Evolutionary conservation across 257 asterid genomes (phyloP).

Genomic region (Salvia hispanica): DNA sequence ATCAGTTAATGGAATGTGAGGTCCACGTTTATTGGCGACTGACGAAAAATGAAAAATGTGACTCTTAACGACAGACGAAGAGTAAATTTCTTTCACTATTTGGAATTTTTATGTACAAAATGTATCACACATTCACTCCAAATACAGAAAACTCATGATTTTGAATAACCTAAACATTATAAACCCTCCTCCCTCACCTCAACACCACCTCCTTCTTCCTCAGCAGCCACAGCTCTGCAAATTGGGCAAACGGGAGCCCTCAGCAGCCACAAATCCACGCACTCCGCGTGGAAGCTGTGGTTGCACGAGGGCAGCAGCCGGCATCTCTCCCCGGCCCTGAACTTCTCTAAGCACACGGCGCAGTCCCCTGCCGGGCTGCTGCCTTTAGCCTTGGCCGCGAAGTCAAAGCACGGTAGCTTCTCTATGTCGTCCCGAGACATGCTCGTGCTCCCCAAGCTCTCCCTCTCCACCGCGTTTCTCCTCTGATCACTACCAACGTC

Average conservation of each 20-base stretch:
- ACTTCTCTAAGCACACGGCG: constrained; percentile 65
- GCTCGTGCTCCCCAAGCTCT: constrained; percentile 53
- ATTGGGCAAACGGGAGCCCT: constrained; percentile 60
- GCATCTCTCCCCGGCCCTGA: constrained; percentile 62
- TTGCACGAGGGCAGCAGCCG: constrained; percentile 64
- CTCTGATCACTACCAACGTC: constrained; percentile 19
- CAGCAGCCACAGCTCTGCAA: constrained; percentile 58
- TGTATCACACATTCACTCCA: background rate
- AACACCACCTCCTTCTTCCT: constrained; percentile 26
- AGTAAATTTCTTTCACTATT: too few species aligned
- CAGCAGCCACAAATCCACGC: constrained; percentile 76
- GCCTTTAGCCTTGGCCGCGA: constrained; percentile 47
- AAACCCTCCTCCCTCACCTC: too few species aligned
- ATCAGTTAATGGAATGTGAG: too few species aligned
- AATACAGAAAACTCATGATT: background rate
- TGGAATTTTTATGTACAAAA: too few species aligned
- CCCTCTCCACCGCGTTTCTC: constrained; percentile 41
- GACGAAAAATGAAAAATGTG: too few species aligned
- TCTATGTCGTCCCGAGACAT: constrained; percentile 77
- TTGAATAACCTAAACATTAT: too few species aligned
- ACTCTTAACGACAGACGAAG: too few species aligned
- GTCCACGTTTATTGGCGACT: too few species aligned
- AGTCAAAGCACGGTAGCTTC: constrained; percentile 72
- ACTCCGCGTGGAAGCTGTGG: constrained; percentile 71
- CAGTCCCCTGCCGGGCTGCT: constrained; percentile 51